These are phyloP conservation scores for Sarocladium kiliense DNA, from an alignment of 2,329 filamentous ascomycete genomes.

Conservation along the genomic window DNA sequence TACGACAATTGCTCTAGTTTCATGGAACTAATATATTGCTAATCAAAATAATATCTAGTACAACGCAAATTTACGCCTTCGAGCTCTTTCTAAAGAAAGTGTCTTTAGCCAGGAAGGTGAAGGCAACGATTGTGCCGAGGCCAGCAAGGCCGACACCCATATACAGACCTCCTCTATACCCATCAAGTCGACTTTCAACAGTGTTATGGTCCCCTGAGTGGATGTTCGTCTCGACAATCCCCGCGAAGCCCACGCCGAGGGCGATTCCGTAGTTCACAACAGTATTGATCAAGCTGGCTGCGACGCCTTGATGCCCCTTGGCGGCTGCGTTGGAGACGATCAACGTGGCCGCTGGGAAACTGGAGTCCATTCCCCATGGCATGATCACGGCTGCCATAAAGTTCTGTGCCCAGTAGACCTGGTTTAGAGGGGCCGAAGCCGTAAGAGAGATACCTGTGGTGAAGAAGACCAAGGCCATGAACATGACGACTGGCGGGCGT, in stretches of 20 bases:
- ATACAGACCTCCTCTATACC: constrained; percentile 33
- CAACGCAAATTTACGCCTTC: neutral
- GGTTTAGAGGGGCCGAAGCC: constrained; percentile 42
- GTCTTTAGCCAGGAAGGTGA: constrained; percentile 12
- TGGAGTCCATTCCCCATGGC: constrained; percentile 63
- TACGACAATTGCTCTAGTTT: no score
- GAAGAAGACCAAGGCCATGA: constrained; percentile 38
- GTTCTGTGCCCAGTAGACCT: constrained; percentile 60
- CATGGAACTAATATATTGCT: no score
- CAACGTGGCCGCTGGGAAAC: constrained; percentile 56
- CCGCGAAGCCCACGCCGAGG: constrained; percentile 60
- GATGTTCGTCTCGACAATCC: constrained; percentile 50
- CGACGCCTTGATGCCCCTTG: constrained; percentile 41
- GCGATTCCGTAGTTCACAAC: constrained; percentile 66
- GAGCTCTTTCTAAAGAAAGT: neutral
- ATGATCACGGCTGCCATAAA: constrained; percentile 56
- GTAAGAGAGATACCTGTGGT: constrained; percentile 36
- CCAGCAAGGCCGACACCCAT: constrained; percentile 34
- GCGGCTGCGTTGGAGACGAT: constrained; percentile 50
- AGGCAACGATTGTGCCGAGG: constrained; percentile 14
- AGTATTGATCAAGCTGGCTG: constrained; percentile 53
- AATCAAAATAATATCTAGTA: no score
- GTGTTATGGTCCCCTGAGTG: constrained; percentile 17
- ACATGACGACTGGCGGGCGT: constrained; percentile 34
- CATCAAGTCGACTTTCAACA: constrained; percentile 21